These are phyloP conservation scores for Eucalyptus shirleyi DNA, from an alignment of 345 rosid genomes.

Conservation along the genomic window DNA sequence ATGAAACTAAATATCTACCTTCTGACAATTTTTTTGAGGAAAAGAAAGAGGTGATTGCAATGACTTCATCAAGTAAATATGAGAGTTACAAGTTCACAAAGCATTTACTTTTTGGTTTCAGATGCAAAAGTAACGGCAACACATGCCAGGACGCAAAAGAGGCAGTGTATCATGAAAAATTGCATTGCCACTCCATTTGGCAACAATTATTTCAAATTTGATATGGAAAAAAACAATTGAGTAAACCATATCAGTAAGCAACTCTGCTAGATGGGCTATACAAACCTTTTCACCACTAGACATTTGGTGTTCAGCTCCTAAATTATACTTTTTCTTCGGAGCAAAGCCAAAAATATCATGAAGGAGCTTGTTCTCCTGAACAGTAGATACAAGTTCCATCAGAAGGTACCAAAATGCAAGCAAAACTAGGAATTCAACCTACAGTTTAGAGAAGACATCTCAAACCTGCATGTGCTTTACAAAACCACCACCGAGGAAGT, in stretches of 20 bases:
- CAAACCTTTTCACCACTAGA: slow-evolving; percentile 55
- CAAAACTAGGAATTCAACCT: neutral
- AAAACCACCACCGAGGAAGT: slow-evolving; percentile 86
- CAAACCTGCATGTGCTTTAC: slow-evolving; percentile 92
- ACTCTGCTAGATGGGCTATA: neutral
- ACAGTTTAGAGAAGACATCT: neutral
- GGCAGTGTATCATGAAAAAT: neutral
- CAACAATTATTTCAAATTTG: neutral
- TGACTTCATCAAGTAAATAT: neutral
- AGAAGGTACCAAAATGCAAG: neutral
- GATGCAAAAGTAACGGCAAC: neutral
- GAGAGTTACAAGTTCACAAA: neutral
- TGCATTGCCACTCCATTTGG: neutral
- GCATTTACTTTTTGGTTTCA: neutral
- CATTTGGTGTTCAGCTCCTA: slow-evolving; percentile 23
- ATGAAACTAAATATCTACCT: neutral
- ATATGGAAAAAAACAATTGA: neutral
- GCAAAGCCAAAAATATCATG: slow-evolving; percentile 63
- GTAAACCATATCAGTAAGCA: neutral
- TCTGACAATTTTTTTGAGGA: neutral
- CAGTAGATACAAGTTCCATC: neutral
- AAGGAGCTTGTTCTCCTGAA: slow-evolving; percentile 83
- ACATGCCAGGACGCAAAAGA: neutral
- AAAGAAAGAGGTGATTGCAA: neutral
- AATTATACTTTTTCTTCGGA: slow-evolving; percentile 41